Percentiles rank a stretch among this genome's conserved stretches.
These are phyloP conservation scores for Erodium chrysanthum DNA, from an alignment of 441 rosid genomes.

Conservation along the genomic window DNA sequence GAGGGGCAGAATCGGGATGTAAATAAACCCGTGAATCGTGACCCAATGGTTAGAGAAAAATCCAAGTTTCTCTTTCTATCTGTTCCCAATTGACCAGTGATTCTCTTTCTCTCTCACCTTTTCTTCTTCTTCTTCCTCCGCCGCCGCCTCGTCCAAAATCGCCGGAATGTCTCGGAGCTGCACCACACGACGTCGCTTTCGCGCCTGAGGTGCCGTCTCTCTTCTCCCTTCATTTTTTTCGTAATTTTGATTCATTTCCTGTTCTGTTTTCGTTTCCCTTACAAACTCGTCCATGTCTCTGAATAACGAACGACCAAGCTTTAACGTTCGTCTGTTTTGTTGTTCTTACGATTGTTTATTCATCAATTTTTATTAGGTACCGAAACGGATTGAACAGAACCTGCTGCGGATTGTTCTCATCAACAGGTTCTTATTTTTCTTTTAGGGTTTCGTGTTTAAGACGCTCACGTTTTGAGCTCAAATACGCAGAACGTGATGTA, in stretches of 20 bases:
- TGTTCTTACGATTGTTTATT: background rate
- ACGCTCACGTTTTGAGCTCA: background rate
- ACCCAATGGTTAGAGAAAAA: conserved; percentile 9
- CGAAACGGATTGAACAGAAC: background rate
- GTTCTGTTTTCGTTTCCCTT: background rate
- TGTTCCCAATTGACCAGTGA: conserved; percentile 6
- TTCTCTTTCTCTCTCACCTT: conserved; percentile 1
- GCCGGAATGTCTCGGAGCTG: conserved; percentile 7
- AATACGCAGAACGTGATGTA: background rate
- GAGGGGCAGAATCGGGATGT: conserved; percentile 2
- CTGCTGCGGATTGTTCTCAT: conserved; percentile 3
- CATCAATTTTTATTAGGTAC: background rate
- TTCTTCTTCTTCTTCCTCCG: background rate
- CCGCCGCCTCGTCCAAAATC: conserved; percentile 8
- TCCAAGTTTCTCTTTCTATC: background rate
- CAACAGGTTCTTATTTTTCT: background rate
- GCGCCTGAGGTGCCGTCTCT: conserved; percentile 1
- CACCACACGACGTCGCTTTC: background rate
- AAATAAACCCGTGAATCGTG: conserved; percentile 3
- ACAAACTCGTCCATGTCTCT: background rate
- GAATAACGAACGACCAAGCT: background rate
- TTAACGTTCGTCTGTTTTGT: background rate
- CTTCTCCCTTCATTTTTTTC: background rate
- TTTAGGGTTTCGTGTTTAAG: conserved; percentile 6
- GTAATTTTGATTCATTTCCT: background rate